Conservation (phyloP, 371 early-diverging fungal species). For the Mucor velutinosus region DNA sequence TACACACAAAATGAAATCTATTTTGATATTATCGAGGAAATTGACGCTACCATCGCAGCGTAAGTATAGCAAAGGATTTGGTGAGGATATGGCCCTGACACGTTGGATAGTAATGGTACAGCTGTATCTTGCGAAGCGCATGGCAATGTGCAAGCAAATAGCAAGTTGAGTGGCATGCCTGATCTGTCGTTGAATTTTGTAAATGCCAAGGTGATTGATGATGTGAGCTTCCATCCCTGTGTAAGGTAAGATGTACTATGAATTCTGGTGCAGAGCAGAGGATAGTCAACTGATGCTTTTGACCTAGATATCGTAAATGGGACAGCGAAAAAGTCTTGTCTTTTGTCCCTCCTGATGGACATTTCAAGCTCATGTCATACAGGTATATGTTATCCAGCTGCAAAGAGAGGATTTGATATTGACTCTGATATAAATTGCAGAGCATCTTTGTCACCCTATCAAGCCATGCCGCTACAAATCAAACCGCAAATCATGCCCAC, state of each 20-base stretch:
- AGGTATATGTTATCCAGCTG: constrained; percentile 38
- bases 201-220: constrained; percentile 76
- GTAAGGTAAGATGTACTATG: constrained; percentile 54
- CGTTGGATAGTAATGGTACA: constrained; percentile 59
- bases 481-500: constrained; percentile 62
- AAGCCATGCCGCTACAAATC: constrained; percentile 64
- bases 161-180: constrained; percentile 87
- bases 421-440: constrained; percentile 19
- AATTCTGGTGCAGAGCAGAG: neutral
- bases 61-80: constrained; percentile 22
- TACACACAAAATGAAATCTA: constrained; percentile 92
- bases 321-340: constrained; percentile 79
- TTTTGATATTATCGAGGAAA: constrained; percentile 88
- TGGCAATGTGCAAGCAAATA: constrained; percentile 79
- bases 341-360: constrained; percentile 95
- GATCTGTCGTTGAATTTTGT: constrained; percentile 78
- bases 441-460: constrained; percentile 62
- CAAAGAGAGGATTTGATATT: neutral
- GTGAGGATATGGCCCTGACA: neutral
- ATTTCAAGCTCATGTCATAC: constrained; percentile 87
- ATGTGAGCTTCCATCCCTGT: constrained; percentile 89
- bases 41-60: constrained; percentile 84
- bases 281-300: neutral
- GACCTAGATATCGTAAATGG: constrained; percentile 66
- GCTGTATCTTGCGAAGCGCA: constrained; percentile 78